A percentile compares a stretch with the other conserved stretches of the same genome.
These are phyloP conservation scores for Castanopsis chinensis DNA, from an alignment of 306 rosid genomes.

Conservation along the genomic window DNA sequence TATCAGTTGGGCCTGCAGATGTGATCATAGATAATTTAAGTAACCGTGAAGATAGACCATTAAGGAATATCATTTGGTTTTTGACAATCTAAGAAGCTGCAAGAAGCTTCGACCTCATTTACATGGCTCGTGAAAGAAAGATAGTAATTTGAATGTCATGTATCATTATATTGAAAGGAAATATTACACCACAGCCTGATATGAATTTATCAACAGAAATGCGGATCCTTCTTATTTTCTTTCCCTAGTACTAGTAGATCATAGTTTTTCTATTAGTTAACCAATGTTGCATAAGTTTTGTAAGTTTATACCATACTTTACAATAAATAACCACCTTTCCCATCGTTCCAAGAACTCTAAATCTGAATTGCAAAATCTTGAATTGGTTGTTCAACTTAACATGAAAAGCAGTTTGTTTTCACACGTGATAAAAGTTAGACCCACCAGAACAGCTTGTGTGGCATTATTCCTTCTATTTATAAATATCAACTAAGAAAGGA, in stretches of 20 bases:
- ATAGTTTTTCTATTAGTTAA: neutral
- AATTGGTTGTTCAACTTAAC: neutral
- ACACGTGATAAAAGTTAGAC: neutral
- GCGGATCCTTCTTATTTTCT: neutral
- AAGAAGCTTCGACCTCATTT: neutral
- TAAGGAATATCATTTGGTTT: neutral
- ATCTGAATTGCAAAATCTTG: neutral
- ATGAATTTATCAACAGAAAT: neutral
- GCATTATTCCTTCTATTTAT: neutral
- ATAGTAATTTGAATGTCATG: neutral
- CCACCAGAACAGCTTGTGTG: neutral
- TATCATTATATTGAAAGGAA: neutral
- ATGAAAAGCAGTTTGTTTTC: neutral
- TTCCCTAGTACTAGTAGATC: neutral
- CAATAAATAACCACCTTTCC: neutral
- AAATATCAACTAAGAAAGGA: neutral
- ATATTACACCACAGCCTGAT: neutral
- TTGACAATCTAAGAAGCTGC: neutral
- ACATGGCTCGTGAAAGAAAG: neutral
- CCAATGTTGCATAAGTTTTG: neutral
- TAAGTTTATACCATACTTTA: neutral
- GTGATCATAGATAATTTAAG: neutral
- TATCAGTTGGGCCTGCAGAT: constrained; percentile 58
- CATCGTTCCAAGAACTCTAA: neutral
- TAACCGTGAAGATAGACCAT: neutral